Evolutionary conservation across 768 basidiomycete species (phyloP), one percentile per base, ranked within the genome.

Genomic region (Serendipita sp.): DNA sequence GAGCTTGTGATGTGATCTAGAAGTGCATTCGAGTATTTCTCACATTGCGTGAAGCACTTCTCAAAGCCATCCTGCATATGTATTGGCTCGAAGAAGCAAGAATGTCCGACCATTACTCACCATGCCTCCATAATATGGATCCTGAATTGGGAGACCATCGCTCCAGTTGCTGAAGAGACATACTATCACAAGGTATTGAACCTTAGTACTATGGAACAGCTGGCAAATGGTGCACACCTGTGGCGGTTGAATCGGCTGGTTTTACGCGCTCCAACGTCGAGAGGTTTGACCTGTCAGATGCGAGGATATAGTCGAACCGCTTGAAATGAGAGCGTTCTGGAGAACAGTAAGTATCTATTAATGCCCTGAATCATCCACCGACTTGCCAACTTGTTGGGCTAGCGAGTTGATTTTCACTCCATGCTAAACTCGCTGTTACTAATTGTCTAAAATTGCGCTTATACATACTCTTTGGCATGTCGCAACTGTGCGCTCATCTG

Each of bases 81-180:
- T n/a, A 23, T 66, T 29, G 50, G 16, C 31, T 58, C 46, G 3
- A 43, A 66, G 16, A 44, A 33, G 27, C 46, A 66, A 53, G 5
- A 37, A 29, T 43, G 46, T n/a, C 33, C 40, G 15, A 18, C 23
- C 44, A 23, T 62, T 18, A 73, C 81, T 70, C 71, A 86, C 84
- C 34, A 77, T 75, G 37, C 82, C 81, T 11, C 84, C 87, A 66
- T 89, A 92, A 72, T 92, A 95, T 3, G 93, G 93, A 72, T 95
- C 93, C 10, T 79, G 77, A 66, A 96, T 91, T 16, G 84, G 78
- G 69, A 80, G 80, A 53, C 77, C 75, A 70, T 88, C 87, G 3
- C 83, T 73, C 71, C 86, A 90, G 3, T 86, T 85, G 16, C 88
- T 89, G 83, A 87, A 93, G n/a, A 93, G 77, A 4, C 78, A 78